Evolutionary conservation across 495 filamentous ascomycete species (phyloP).

Genomic region (Neurospora pannonica): DNA sequence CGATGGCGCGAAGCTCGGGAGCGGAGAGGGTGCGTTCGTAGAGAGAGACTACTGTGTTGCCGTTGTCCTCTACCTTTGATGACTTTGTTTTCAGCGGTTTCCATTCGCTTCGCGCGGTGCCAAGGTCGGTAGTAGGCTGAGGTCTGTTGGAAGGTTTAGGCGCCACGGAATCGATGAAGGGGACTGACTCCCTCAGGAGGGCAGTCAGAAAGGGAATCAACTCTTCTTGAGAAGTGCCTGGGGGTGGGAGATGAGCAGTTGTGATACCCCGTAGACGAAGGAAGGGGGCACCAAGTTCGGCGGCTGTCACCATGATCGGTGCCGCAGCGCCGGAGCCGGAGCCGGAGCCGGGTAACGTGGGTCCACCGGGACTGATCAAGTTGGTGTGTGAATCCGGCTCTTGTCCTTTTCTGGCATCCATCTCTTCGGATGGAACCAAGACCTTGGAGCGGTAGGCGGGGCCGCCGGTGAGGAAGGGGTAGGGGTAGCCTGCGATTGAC

Average conservation of each 20-base stretch:
- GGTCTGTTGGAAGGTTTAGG: conserved; percentile 19
- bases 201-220: conserved; percentile 29
- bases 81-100: conserved; percentile 32
- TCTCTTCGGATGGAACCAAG: background rate
- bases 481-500: background rate
- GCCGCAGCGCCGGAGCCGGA: background rate
- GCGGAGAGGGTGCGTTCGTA: conserved; percentile 32
- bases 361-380: background rate
- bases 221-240: conserved; percentile 17
- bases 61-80: conserved; percentile 29
- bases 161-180: conserved; percentile 41
- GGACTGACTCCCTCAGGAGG: conserved; percentile 46
- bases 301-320: background rate
- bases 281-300: background rate
- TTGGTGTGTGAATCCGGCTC: background rate
- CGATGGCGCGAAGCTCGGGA: conserved; percentile 18
- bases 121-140: background rate
- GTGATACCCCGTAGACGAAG: conserved; percentile 34
- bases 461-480: background rate
- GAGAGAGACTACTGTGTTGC: conserved; percentile 34
- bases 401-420: background rate
- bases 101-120: conserved; percentile 25
- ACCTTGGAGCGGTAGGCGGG: background rate
- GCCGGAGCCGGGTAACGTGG: background rate
- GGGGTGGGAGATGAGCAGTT: conserved; percentile 34